Evolutionary conservation across 2,329 filamentous ascomycete species (phyloP).

Genomic region (Alternaria metachromatica): DNA sequence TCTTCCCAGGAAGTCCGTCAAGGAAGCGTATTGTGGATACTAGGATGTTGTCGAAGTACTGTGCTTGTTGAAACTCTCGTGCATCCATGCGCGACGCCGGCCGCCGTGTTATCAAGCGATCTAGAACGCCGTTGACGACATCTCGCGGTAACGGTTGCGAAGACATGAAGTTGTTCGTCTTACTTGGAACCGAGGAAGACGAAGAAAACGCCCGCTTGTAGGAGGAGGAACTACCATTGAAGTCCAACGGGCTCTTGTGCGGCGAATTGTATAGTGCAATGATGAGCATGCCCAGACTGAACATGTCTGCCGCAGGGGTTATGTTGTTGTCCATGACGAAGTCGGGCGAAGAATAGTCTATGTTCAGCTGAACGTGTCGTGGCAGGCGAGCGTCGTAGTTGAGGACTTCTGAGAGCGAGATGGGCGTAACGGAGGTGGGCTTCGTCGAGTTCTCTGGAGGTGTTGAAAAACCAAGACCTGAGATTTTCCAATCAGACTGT

Average conservation of each 20-base stretch:
- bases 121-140: slow-evolving; percentile 76
- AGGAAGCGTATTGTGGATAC: slow-evolving; percentile 96
- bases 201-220: slow-evolving; percentile 86
- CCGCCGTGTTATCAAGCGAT: slow-evolving; percentile 83
- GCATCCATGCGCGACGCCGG: slow-evolving; percentile 88
- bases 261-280: slow-evolving; percentile 94
- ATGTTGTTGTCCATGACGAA: slow-evolving; percentile 92
- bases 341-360: slow-evolving; percentile 94
- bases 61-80: slow-evolving; percentile 89
- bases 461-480: slow-evolving; percentile 88
- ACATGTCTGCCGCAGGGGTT: slow-evolving; percentile 86
- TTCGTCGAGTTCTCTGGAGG: slow-evolving; percentile 78
- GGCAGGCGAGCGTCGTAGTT: slow-evolving; percentile 87
- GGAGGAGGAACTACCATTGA: slow-evolving; percentile 77
- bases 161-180: slow-evolving; percentile 83
- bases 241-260: slow-evolving; percentile 83
- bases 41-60: slow-evolving; percentile 96
- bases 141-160: slow-evolving; percentile 81
- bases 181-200: slow-evolving; percentile 77
- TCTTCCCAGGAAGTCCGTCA: slow-evolving; percentile 90
- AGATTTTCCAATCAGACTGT: slow-evolving; percentile 97
- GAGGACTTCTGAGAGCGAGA: slow-evolving; percentile 82
- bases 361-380: slow-evolving; percentile 80
- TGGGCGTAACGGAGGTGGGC: slow-evolving; percentile 76
- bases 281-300: slow-evolving; percentile 87